Conservation (phyloP, 305 asterid species). For the Fraxinus sp. region DNA sequence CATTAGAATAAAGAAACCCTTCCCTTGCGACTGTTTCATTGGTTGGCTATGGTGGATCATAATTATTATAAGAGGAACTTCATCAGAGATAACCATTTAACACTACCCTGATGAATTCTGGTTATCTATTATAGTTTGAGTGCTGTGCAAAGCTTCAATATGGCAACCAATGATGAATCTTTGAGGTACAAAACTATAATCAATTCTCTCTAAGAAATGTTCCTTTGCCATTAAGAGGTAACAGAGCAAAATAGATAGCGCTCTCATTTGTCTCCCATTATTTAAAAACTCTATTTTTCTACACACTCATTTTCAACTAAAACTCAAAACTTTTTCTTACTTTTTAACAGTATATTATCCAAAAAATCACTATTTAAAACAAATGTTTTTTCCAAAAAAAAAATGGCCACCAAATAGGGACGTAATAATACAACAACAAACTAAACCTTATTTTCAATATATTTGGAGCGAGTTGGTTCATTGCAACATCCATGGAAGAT, state of each 20-base stretch:
- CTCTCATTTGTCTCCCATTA: not conserved
- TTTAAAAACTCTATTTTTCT: too few relatives aligned
- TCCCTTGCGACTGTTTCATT: not conserved
- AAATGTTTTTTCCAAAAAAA: not conserved
- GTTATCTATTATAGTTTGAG: not conserved
- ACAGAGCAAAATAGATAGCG: not conserved
- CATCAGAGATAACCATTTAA: not conserved
- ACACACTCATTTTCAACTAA: not conserved
- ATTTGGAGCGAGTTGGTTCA: not conserved
- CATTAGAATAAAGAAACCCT: not conserved
- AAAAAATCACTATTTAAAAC: not conserved
- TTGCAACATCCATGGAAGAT: not conserved
- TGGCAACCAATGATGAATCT: not conserved
- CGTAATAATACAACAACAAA: not conserved
- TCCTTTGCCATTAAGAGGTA: not conserved
- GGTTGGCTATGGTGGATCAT: not conserved
- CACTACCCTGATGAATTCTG: not conserved
- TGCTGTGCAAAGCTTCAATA: not conserved
- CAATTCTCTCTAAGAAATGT: not conserved
- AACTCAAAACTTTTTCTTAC: not conserved
- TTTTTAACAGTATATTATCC: not conserved
- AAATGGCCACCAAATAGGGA: not conserved
- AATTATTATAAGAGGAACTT: not conserved
- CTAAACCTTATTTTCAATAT: not conserved
- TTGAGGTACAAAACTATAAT: not conserved